Evolutionary conservation across 768 basidiomycete genomes (phyloP), one percentile per base, ranked within the genome.

Genomic region (Dioszegia hungarica): DNA sequence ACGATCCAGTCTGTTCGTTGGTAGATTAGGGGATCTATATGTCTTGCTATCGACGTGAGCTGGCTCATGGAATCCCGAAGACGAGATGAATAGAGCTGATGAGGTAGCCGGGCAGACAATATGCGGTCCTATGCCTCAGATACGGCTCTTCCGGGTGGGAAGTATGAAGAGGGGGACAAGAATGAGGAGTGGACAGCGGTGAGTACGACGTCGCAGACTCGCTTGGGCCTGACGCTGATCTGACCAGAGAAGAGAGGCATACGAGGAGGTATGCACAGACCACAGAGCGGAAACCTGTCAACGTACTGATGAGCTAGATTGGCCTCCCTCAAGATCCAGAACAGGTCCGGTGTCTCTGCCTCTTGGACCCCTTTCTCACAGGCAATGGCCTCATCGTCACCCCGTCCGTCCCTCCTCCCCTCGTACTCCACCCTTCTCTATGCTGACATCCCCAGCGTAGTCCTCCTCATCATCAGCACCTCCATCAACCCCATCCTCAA

Each of bases 71-170:
- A 19, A 39, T 22, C 14, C 41, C 36, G 39, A 20, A 9, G 12
- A 24, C 22, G 27, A 5, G 15, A 25, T 25, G 8, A 19, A 34
- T 19, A 15, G 41, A 33, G 15, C 6, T 1, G 37, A 22, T n/a
- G n/a, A n/a, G 3, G 28, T 47, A 93, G 90, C 59, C 85, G 90
- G 1, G 84, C 90, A 1, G 80, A 85, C 0, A 82, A 82, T 2
- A 77, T 94, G 63, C 79, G 84, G 34, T 81, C 85, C 9, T 94
- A 88, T 65, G 87, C 90, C 0, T 89, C 89, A 0, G 91, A 93
- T 71, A 94, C 91, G 0, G 87, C 89, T 0, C 77, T 94, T 4
- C 91, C 90, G 0, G 90, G 91, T 5, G 90, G 91, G 0, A 89
- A 85, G 70, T 81, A 85, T 6, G 90, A 94, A 15, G 78, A 78